Evolutionary conservation across 768 basidiomycete genomes (phyloP).

Genomic region (Tylopilus sp.): DNA sequence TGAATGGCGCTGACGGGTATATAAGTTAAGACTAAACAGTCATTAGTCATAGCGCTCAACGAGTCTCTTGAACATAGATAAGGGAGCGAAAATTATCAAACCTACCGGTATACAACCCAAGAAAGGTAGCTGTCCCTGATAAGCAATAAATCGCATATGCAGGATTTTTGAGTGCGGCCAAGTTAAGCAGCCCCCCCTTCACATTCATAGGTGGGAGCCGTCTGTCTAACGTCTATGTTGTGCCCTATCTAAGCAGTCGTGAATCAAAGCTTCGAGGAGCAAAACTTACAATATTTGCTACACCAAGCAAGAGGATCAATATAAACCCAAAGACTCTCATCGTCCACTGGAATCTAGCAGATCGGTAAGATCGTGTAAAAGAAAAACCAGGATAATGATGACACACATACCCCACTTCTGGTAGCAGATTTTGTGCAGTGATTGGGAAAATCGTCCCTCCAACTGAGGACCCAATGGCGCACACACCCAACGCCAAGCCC

Average conservation of each 20-base stretch:
- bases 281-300: constrained; percentile 48
- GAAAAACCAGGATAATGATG: neutral
- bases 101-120: constrained; percentile 68
- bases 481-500: constrained; percentile 56
- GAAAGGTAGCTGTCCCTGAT: constrained; percentile 53
- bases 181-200: constrained; percentile 57
- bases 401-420: constrained; percentile 47
- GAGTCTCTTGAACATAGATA: no score
- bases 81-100: constrained; percentile 1
- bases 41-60: neutral
- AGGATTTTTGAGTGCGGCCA: constrained; percentile 42
- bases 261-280: neutral
- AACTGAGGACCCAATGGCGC: constrained; percentile 62
- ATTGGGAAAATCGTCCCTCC: constrained; percentile 73
- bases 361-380: neutral
- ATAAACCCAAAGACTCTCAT: constrained; percentile 69
- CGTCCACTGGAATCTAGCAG: constrained; percentile 69
- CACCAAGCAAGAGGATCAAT: constrained; percentile 46
- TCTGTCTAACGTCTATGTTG: constrained; percentile 33
- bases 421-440: constrained; percentile 50
- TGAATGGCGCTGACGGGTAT: constrained; percentile 54
- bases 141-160: constrained; percentile 55
- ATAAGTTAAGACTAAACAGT: constrained; percentile 65
- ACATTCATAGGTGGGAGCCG: constrained; percentile 53
- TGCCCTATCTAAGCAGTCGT: neutral